Evolutionary conservation across 768 basidiomycete genomes (phyloP).

Genomic region (Pisolithus marmoratus): DNA sequence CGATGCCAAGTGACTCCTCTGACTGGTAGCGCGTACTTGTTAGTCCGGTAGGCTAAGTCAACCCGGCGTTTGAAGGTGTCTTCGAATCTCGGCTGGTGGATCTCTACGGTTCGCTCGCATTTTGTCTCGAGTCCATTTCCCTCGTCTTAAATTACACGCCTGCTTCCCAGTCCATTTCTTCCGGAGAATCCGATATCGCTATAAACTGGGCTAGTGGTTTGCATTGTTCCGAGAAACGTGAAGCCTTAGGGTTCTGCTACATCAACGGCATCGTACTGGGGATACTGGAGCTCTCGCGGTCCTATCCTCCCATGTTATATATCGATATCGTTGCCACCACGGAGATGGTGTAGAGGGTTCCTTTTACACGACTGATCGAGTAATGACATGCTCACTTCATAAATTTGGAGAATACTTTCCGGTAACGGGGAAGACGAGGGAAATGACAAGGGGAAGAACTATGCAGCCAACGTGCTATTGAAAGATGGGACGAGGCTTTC

Average conservation of each 20-base stretch:
- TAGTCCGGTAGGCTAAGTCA: slow-evolving; percentile 82
- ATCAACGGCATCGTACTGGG: slow-evolving; percentile 96
- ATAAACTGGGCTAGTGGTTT: slow-evolving; percentile 99
- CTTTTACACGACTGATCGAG: slow-evolving; percentile 93
- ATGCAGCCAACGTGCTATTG: slow-evolving; percentile 89
- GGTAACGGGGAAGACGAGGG: slow-evolving; percentile 82
- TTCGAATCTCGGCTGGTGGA: slow-evolving; percentile 98
- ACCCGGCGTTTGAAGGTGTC: slow-evolving; percentile 92
- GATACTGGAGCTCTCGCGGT: slow-evolving; percentile 88
- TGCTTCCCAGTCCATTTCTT: slow-evolving; percentile 74
- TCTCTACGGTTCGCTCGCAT: slow-evolving; percentile 64
- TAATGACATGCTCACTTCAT: slow-evolving; percentile 97
- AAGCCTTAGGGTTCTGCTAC: slow-evolving; percentile 98
- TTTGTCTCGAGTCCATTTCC: neutral
- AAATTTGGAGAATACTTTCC: slow-evolving; percentile 88
- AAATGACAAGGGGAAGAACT: slow-evolving; percentile 79
- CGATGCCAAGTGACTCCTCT: neutral
- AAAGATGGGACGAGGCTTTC: slow-evolving; percentile 90
- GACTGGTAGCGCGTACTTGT: slow-evolving; percentile 1
- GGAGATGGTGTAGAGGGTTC: slow-evolving; percentile 99
- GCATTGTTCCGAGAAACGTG: slow-evolving; percentile 98
- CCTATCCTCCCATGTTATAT: slow-evolving; percentile 83
- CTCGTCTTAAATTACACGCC: slow-evolving; percentile 13
- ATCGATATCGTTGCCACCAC: slow-evolving; percentile 97
- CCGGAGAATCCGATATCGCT: slow-evolving; percentile 73